Evolutionary conservation across 1,284 basidiomycete genomes (phyloP).

Genomic region (Tilletia setariae): DNA sequence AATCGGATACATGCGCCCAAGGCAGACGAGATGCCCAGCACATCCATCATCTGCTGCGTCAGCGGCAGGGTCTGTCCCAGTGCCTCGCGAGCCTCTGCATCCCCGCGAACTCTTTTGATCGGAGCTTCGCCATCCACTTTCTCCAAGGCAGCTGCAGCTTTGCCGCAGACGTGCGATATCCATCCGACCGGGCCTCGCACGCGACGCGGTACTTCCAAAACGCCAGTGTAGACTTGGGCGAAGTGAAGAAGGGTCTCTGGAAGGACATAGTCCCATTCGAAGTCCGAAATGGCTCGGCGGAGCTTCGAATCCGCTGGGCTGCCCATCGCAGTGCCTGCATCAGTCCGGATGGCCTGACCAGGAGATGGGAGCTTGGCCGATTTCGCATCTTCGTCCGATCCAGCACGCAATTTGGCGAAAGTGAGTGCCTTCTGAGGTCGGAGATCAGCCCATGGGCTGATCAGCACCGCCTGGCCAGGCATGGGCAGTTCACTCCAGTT

Average conservation of each 20-base stretch:
- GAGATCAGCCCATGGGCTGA: constrained; percentile 51
- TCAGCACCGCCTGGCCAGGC: constrained; percentile 48
- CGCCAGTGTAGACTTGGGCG: constrained; percentile 50
- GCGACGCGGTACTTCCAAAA: constrained; percentile 41
- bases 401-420: constrained; percentile 33
- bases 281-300: constrained; percentile 4
- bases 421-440: constrained; percentile 36
- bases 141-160: constrained; percentile 30
- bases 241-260: constrained; percentile 50
- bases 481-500: constrained; percentile 47
- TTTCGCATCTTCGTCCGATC: neutral
- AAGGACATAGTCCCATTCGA: constrained; percentile 42
- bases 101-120: neutral
- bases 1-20: neutral
- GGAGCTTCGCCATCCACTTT: neutral
- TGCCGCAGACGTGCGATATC: constrained; percentile 43
- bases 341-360: neutral
- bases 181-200: constrained; percentile 45
- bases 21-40: neutral
- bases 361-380: neutral
- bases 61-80: neutral
- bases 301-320: neutral
- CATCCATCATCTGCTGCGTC: neutral
- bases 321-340: neutral
- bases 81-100: constrained; percentile 12